Base-by-base conservation (phyloP, 257 asterid species). In the Verbena officinalis region DNA sequence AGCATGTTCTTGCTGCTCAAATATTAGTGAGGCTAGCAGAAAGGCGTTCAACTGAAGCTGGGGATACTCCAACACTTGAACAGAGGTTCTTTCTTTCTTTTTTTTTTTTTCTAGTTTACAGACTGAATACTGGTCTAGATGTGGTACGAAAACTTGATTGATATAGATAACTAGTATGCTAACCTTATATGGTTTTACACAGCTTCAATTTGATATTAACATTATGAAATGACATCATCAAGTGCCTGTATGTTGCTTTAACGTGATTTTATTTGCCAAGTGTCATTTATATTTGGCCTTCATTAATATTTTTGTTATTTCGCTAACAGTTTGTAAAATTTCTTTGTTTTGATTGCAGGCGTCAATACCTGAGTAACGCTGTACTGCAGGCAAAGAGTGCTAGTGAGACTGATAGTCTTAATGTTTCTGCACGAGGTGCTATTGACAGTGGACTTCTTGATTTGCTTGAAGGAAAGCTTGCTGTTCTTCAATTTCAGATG, bases 371-470 rank as follows among this genome's bases (percentile, higher is more conserved):
- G 86, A 90, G 96, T 63, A 90, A 83, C 82, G 96, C 99, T 58
- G 99, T 90, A 77, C 86, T 94, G 67, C 99, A 94, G 85, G 96
- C 97, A n/a, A 94, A 90, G 86, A 86, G 89, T 81, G 88, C 95
- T 62, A 78, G 75, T 70, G 93, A 86, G 64, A 65, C 68, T 4
- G 88, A 78, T 50, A 75, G 77, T 76, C 59, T 70, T 70, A 71
- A 72, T 75, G 80, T 72, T 63, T 80, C 95, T 63, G 62, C 71
- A 36, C 88, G 87, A 53, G 83, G 81, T 70, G 80, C 84, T 68
- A 71, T 78, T 69, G 97, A 90, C 73, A 83, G 45, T 73, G 99
- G 97, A 42, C 88, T 94, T 64, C 92, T 94, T 67, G 96, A 90
- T 82, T 79, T 94, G 71, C 97, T 94, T 56, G 97, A 94, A 73